Evolutionary conservation across 2,329 filamentous ascomycete species (phyloP).

Genomic region (Xenoacremonium recifei): DNA sequence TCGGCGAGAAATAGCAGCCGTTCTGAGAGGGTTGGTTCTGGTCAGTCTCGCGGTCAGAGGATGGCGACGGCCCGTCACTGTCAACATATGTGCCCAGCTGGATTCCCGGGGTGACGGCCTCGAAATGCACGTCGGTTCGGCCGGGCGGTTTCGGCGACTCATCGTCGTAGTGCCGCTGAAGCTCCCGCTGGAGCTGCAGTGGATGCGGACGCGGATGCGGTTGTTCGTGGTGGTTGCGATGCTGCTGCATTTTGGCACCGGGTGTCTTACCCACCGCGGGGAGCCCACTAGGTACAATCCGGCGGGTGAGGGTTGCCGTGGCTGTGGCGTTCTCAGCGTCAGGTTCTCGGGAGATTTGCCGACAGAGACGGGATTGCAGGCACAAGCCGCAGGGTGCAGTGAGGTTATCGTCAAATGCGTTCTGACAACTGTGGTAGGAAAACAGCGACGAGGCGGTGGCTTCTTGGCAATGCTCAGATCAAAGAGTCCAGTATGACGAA

Average conservation of each 20-base stretch:
- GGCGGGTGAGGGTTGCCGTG: too few species aligned
- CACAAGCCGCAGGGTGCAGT: too few species aligned
- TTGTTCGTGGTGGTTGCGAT: conserved; percentile 12
- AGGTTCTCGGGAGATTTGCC: too few species aligned
- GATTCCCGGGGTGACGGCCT: conserved; percentile 30
- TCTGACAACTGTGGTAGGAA: too few species aligned
- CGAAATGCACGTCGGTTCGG: conserved; percentile 19
- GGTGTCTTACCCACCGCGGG: conserved; percentile 12
- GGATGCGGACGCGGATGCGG: conserved; percentile 9
- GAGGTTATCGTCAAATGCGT: too few species aligned
- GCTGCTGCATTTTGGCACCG: conserved; percentile 18
- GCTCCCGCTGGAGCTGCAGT: conserved; percentile 7
- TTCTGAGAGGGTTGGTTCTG: too few species aligned
- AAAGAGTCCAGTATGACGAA: neutral
- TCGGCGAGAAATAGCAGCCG: neutral
- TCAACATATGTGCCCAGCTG: conserved; percentile 20
- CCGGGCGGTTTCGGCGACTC: conserved; percentile 27
- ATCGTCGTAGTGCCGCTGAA: conserved; percentile 14
- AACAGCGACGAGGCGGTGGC: too few species aligned
- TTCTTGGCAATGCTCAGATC: neutral
- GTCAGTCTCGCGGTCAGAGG: conserved; percentile 17
- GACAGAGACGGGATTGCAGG: too few species aligned
- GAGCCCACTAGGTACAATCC: too few species aligned
- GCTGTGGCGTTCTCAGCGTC: too few species aligned
- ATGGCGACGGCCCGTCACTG: conserved; percentile 15